phyloP scores from a whole-genome alignment of 2,329 filamentous ascomycete species.

The Trichophyton schoenleinii region DNA sequence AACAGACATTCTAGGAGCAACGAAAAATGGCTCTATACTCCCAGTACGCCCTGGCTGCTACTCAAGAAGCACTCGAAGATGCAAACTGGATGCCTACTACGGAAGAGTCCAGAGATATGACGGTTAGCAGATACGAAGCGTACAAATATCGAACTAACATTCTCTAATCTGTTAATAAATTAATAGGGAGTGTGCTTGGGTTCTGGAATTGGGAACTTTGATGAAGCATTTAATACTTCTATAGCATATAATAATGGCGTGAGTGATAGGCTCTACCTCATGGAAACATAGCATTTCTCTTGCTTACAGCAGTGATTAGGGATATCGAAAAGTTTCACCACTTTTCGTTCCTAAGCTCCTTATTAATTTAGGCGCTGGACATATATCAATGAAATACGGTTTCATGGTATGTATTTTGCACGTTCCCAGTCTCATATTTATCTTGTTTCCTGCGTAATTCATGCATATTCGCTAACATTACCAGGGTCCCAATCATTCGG shows the following conservation, averaged over 20 bases:
- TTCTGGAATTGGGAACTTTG: slow-evolving; percentile 87
- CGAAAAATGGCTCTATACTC: slow-evolving; percentile 83
- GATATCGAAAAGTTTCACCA: slow-evolving; percentile 85
- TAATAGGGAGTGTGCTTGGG: slow-evolving; percentile 72
- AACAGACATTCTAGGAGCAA: slow-evolving; percentile 38
- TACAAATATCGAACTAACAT: neutral
- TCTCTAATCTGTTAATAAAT: neutral
- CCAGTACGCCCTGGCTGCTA: slow-evolving; percentile 79
- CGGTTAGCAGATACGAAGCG: slow-evolving; percentile 33
- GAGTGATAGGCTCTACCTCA: slow-evolving; percentile 23
- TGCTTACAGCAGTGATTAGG: slow-evolving; percentile 38
- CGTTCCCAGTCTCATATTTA: neutral
- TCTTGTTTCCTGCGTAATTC: neutral
- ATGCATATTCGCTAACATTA: neutral
- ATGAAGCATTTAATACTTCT: slow-evolving; percentile 78
- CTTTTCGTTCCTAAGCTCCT: slow-evolving; percentile 85
- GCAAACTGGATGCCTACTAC: slow-evolving; percentile 58
- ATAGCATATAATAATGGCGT: slow-evolving; percentile 62
- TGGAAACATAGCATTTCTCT: neutral
- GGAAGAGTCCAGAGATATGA: slow-evolving; percentile 55
- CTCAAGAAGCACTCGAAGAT: slow-evolving; percentile 74
- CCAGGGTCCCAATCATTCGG: slow-evolving; percentile 79
- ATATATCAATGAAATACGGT: slow-evolving; percentile 84
- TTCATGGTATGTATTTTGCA: slow-evolving; percentile 43
- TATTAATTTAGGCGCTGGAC: slow-evolving; percentile 89